A percentile compares a stretch with the other conserved stretches of the same genome.
Evolutionary conservation across 768 basidiomycete genomes (phyloP).

Genomic region (Polyporus arcularius): DNA sequence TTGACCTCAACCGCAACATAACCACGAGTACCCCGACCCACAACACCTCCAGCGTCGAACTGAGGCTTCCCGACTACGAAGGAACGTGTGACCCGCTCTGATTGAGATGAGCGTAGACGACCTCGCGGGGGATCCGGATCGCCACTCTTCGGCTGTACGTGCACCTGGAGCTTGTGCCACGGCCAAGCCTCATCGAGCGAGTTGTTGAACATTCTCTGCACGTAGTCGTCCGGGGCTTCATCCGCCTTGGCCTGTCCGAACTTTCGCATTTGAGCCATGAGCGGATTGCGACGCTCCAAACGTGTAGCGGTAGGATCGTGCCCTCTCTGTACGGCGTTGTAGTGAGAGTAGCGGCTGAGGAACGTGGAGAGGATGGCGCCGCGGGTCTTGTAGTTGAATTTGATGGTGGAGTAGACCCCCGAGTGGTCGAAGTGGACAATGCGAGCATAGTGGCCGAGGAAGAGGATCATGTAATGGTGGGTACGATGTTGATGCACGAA

Average conservation of each 20-base stretch:
- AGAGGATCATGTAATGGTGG: constrained; percentile 6
- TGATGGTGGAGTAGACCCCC: neutral
- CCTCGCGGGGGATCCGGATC: too few species aligned
- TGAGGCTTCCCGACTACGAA: constrained; percentile 14
- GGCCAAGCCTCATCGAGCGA: neutral
- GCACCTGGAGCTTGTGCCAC: neutral
- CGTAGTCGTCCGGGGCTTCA: neutral
- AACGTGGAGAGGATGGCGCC: neutral
- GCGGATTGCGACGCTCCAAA: neutral
- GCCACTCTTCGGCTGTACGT: too few species aligned
- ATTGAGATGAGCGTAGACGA: too few species aligned
- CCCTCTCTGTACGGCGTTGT: neutral
- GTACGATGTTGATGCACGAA: neutral
- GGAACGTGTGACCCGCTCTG: neutral
- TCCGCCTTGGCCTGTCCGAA: neutral
- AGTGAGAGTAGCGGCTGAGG: neutral
- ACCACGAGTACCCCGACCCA: constrained; percentile 11
- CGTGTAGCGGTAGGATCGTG: neutral
- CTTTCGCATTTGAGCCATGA: neutral
- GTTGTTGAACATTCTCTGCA: neutral
- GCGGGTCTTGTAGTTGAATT: neutral
- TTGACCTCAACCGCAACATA: constrained; percentile 15
- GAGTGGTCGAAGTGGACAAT: constrained; percentile 3
- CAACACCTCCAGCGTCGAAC: neutral
- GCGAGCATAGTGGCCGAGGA: neutral